Evolutionary conservation across 208 protist species (phyloP), one percentile per base, ranked within the genome.

Genomic region (Crithidia acanthocephali): DNA sequence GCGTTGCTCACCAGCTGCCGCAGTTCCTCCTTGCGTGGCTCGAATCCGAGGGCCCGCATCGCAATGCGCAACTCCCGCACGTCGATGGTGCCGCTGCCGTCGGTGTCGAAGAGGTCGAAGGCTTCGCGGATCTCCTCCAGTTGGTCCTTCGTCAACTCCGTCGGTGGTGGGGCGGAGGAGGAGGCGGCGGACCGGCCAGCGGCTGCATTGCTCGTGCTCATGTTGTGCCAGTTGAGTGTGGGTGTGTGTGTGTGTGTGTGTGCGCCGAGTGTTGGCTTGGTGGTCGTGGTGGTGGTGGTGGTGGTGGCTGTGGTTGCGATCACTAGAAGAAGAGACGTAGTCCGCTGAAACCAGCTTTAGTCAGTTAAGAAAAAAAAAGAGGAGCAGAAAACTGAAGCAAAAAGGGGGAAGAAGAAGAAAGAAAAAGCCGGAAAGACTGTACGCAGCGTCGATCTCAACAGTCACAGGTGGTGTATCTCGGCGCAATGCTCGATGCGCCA

Each of bases 61-160:
- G 96, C 92, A 18, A 98, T 88, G 57, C 97, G 95, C 56, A 98
- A 79, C 80, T 98, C 93, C 74, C 96, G 93, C 23, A 81, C 89
- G 58, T 98, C 93, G 71, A 98, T 98, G 3, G 79, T 86, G 30
- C 97, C 97, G 67, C 87, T 94, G 53, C 97, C 95, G 58, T 99
- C 96, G 13, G 93, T 96, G 80, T 99, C 98, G 64, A 99, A 99
- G 22, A 99, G 89, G 44, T 99, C 95, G 63, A 99, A 99, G 0
- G 98, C 97, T 71, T 99, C 97, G 30, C 90, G 90, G 25, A 99
- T 98, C 68, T 98, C 96, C 56, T 98, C 86, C 20, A 83, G 79
- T 69, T 96, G 91, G 30, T 96, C 91, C 42, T 87, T 87, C 27
- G 84, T 94, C 37, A 96, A 81, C n/a, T 16, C 44, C 35, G 62